These are phyloP conservation scores for Phytopythium aichiense DNA, from an alignment of 352 stramenopile species.

Conservation along the genomic window DNA sequence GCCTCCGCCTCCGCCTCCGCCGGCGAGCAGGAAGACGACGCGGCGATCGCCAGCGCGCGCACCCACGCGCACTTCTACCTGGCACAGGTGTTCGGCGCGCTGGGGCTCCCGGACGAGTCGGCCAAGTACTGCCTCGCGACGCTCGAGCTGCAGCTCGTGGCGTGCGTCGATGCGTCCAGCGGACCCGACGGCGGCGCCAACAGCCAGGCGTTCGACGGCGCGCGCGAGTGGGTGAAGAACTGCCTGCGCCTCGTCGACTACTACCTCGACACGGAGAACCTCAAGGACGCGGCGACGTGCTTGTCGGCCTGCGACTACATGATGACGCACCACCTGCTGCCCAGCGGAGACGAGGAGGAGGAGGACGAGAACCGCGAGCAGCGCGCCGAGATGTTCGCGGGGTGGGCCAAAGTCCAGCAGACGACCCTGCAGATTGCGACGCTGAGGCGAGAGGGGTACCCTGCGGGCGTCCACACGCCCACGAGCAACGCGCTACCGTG, in stretches of 20 bases:
- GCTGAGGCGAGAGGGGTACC: constrained; percentile 20
- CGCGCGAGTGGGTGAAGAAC: constrained; percentile 57
- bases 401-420: constrained; percentile 50
- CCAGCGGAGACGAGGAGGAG: not conserved
- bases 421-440: constrained; percentile 38
- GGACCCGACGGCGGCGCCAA: not conserved
- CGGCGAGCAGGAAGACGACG: constrained; percentile 5
- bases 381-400: constrained; percentile 38
- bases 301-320: constrained; percentile 45
- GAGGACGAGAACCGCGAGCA: constrained; percentile 16
- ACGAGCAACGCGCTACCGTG: constrained; percentile 11
- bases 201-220: constrained; percentile 14
- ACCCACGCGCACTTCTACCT: constrained; percentile 70
- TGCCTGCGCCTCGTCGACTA: constrained; percentile 53
- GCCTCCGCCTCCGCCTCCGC: too few species aligned
- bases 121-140: constrained; percentile 58
- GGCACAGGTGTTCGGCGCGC: constrained; percentile 57
- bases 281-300: constrained; percentile 41
- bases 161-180: constrained; percentile 8
- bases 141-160: constrained; percentile 52
- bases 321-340: constrained; percentile 16
- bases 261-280: constrained; percentile 44
- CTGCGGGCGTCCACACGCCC: not conserved
- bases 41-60: constrained; percentile 14
- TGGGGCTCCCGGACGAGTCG: constrained; percentile 45